A percentile compares a stretch with the other conserved stretches of the same genome.
Evolutionary conservation across 371 early-diverging fungal species (phyloP).

Genomic region (Mortierella sp.): DNA sequence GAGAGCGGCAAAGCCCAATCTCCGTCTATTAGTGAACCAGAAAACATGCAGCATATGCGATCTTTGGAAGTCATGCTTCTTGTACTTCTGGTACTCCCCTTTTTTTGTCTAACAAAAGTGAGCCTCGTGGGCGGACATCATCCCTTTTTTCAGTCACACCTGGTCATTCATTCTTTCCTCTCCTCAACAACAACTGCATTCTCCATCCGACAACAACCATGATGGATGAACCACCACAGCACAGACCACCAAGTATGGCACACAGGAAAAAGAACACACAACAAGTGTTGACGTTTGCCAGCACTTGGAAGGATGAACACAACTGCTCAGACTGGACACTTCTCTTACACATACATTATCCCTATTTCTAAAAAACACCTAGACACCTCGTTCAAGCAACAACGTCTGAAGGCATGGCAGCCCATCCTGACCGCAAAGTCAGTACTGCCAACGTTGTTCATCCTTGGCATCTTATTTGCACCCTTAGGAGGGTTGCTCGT

Average conservation of each 20-base stretch:
- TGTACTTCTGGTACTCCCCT: neutral
- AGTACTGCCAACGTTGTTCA: slow-evolving; percentile 93
- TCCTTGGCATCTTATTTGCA: slow-evolving; percentile 91
- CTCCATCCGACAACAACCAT: neutral
- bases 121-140: slow-evolving; percentile 11
- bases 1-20: neutral
- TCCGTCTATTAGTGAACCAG: too few relatives aligned
- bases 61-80: neutral
- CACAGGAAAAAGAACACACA: neutral
- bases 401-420: slow-evolving; percentile 97
- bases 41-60: neutral
- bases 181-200: neutral
- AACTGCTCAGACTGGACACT: neutral
- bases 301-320: neutral
- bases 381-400: slow-evolving; percentile 98
- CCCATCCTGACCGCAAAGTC: slow-evolving; percentile 96
- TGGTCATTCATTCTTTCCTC: neutral
- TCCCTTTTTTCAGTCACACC: neutral
- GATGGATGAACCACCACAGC: slow-evolving; percentile 56
- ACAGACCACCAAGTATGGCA: slow-evolving; percentile 51
- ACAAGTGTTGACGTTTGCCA: neutral
- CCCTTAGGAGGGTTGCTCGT: slow-evolving; percentile 90
- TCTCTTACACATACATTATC: neutral
- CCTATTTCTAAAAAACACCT: neutral
- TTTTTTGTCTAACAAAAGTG: neutral